Percentiles rank a stretch among this genome's conserved stretches.
These are phyloP conservation scores for Moniliella sp. DNA, from an alignment of 1,284 basidiomycete genomes.

Conservation along the genomic window DNA sequence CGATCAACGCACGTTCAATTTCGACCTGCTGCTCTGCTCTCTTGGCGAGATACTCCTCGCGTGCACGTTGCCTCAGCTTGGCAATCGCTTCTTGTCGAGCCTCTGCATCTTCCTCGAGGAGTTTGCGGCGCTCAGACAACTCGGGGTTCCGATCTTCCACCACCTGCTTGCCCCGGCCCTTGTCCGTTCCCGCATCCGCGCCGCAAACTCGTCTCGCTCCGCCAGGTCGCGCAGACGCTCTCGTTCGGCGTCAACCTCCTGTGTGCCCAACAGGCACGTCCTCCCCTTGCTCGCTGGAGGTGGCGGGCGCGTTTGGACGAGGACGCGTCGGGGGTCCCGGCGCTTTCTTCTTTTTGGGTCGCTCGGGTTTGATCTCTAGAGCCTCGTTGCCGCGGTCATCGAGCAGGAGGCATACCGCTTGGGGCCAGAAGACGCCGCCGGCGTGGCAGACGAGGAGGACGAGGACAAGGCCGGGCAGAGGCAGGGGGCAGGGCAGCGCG, in stretches of 20 bases:
- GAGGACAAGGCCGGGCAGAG: no score
- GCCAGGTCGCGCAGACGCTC: conserved; percentile 56
- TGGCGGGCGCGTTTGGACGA: neutral
- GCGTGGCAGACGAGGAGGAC: conserved; percentile 37
- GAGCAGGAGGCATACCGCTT: conserved; percentile 19
- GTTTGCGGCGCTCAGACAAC: conserved; percentile 49
- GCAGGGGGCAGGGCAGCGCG: no score
- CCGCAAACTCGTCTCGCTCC: conserved; percentile 79
- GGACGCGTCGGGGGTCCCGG: conserved; percentile 25
- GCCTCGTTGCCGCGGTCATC: conserved; percentile 11
- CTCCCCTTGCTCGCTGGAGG: conserved; percentile 23
- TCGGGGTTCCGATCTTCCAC: conserved; percentile 75
- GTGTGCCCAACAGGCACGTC: conserved; percentile 40
- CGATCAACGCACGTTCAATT: conserved; percentile 60
- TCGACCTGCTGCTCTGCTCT: conserved; percentile 89
- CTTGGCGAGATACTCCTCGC: conserved; percentile 86
- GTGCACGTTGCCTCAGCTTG: conserved; percentile 19
- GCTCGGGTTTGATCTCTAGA: conserved; percentile 19
- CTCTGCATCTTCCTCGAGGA: conserved; percentile 40
- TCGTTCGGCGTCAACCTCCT: conserved; percentile 51
- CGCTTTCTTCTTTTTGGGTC: conserved; percentile 41
- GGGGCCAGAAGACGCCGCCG: conserved; percentile 2
- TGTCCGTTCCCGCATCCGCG: conserved; percentile 62
- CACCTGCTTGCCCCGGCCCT: conserved; percentile 66
- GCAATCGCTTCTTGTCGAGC: conserved; percentile 16